A percentile compares a stretch with the other conserved stretches of the same genome.
phyloP scores from a whole-genome alignment of 2,329 filamentous ascomycete genomes.

The Penicillium occitanis region DNA sequence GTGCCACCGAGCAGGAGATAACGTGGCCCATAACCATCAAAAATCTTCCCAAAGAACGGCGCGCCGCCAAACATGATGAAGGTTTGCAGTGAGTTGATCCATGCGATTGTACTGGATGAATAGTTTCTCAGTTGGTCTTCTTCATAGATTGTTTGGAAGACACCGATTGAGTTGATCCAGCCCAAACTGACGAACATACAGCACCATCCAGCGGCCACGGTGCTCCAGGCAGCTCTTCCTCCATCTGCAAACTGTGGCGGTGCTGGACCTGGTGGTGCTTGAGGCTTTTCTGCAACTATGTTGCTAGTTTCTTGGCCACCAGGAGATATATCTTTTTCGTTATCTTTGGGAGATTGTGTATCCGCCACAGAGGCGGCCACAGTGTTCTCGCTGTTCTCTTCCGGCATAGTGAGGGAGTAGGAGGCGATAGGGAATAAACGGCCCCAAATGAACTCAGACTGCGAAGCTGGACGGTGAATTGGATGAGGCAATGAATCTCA shows the following conservation, averaged over 20 bases:
- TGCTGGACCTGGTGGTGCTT: neutral
- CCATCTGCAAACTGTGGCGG: slow-evolving; percentile 26
- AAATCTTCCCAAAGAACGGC: slow-evolving; percentile 55
- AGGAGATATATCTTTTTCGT: neutral
- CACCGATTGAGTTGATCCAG: slow-evolving; percentile 54
- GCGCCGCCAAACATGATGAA: slow-evolving; percentile 54
- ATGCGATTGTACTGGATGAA: slow-evolving; percentile 51
- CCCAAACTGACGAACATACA: slow-evolving; percentile 37
- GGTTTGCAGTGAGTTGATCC: slow-evolving; percentile 54
- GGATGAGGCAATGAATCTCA: neutral
- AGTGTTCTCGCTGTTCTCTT: neutral
- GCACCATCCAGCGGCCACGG: slow-evolving; percentile 26
- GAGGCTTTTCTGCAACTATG: neutral
- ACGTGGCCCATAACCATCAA: slow-evolving; percentile 53
- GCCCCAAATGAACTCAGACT: neutral
- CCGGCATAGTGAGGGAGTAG: neutral
- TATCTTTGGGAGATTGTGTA: neutral
- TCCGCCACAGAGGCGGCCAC: neutral
- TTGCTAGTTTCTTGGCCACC: neutral
- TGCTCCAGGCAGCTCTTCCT: slow-evolving; percentile 29
- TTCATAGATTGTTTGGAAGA: slow-evolving; percentile 56
- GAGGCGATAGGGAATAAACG: neutral
- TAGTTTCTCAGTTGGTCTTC: slow-evolving; percentile 39
- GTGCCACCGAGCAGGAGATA: slow-evolving; percentile 47
- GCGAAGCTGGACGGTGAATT: neutral